Evolutionary conservation across 2,329 filamentous ascomycete species (phyloP).

Genomic region (Pyrenophora teres): DNA sequence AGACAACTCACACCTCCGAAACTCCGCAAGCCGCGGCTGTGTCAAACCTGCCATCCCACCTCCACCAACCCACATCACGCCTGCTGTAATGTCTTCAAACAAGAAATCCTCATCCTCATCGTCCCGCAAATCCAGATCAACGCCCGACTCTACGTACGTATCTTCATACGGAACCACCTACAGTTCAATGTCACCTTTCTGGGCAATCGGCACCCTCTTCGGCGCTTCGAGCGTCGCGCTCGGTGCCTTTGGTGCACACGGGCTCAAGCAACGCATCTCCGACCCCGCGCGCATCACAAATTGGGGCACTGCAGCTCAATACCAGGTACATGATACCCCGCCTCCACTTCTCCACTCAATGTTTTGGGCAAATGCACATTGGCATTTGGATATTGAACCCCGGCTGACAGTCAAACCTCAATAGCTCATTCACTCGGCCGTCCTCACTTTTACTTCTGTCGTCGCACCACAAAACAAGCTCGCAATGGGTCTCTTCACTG

Average conservation of each 20-base stretch:
- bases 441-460: conserved; percentile 61
- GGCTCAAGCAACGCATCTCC: conserved; percentile 64
- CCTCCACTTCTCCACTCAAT: background rate
- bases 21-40: conserved; percentile 23
- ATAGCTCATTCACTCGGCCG: conserved; percentile 67
- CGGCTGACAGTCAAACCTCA: conserved; percentile 32
- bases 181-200: conserved; percentile 54
- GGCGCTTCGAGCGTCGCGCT: conserved; percentile 65
- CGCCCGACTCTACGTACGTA: conserved; percentile 2
- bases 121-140: conserved; percentile 9
- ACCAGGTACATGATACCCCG: conserved; percentile 56
- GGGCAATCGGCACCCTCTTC: conserved; percentile 65
- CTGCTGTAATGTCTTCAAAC: conserved; percentile 13
- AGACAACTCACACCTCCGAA: conserved; percentile 23
- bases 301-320: conserved; percentile 69
- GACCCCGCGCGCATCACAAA: conserved; percentile 64
- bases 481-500: conserved; percentile 63
- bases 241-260: conserved; percentile 71
- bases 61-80: conserved; percentile 5
- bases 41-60: conserved; percentile 9
- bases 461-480: conserved; percentile 60
- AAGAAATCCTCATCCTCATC: conserved; percentile 16
- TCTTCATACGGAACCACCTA: conserved; percentile 4
- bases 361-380: background rate
- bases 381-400: background rate